Conservation (phyloP, 495 filamentous ascomycete genomes). For the Ramalina intermedia region DNA sequence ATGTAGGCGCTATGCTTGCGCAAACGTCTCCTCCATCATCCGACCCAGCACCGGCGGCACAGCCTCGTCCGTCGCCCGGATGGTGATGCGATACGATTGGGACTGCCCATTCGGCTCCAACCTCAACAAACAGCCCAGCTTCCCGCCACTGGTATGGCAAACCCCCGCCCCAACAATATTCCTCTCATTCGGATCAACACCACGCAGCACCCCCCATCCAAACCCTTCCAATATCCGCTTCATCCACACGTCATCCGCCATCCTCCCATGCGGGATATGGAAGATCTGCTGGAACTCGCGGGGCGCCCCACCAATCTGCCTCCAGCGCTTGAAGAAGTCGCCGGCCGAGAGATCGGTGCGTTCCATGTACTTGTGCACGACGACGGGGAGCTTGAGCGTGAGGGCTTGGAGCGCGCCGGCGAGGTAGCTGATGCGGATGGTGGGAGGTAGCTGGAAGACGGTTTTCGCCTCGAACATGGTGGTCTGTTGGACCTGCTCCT, state of each 20-base stretch:
- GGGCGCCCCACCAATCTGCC: constrained; percentile 83
- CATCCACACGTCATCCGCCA: constrained; percentile 44
- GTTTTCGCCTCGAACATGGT: constrained; percentile 80
- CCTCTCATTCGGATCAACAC: constrained; percentile 77
- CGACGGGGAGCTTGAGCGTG: constrained; percentile 78
- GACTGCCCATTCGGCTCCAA: constrained; percentile 89
- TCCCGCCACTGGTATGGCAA: constrained; percentile 71
- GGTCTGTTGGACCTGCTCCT: constrained; percentile 78
- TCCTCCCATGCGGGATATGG: constrained; percentile 37
- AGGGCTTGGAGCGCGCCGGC: constrained; percentile 88
- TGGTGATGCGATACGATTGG: constrained; percentile 84
- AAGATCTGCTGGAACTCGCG: constrained; percentile 82
- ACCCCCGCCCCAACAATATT: constrained; percentile 93
- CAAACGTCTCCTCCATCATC: constrained; percentile 70
- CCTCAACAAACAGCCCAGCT: constrained; percentile 85
- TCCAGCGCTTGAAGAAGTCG: constrained; percentile 98
- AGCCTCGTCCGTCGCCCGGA: constrained; percentile 82
- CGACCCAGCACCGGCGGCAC: constrained; percentile 70
- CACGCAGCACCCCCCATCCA: constrained; percentile 71
- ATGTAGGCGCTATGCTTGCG: constrained; percentile 9
- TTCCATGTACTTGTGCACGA: constrained; percentile 93
- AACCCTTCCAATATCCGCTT: constrained; percentile 60
- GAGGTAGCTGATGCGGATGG: constrained; percentile 85
- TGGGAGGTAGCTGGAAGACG: constrained; percentile 72
- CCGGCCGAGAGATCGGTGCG: constrained; percentile 66